Base-by-base conservation (phyloP, 495 filamentous ascomycete species). In the Darksidea phi region DNA sequence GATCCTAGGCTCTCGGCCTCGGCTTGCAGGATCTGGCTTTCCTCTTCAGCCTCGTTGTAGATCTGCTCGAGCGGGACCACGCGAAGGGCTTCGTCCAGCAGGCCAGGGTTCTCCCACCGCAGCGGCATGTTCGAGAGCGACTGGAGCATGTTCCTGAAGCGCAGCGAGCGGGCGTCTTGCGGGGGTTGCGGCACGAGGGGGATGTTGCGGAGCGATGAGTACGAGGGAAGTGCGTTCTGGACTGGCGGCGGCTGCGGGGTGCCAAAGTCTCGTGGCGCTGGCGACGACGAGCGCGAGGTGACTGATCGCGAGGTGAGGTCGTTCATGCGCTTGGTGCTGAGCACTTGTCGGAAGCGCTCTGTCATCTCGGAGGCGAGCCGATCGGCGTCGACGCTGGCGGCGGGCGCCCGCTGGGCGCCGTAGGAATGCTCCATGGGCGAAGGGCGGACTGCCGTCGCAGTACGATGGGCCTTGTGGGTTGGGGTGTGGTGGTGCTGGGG, bases 31-130 rank as follows among this genome's bases (percentile, higher is more conserved):
- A 97, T 85, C 66, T 96, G 87, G 54, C 81, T 84, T 71, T 97
- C 92, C 67, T 97, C 91, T 70, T 97, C 91, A 37, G 94, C 94
- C 69, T 97, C 91, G 48, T 86, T 81, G 73, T 97, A 97, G 68
- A 99, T 86, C 63, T 87, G 84, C 67, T 96, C 90, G n/a, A 97
- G 74, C 0, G 95, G 95, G 46, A 99, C 89, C 18, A 84, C 77
- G 41, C 85, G 80, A 15, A 99, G 76, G 5, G 94, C 95, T 73
- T 97, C 95, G 72, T 99, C 94, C 37, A 99, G 79, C 32, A 97
- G 79, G 36, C 94, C 95, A 0, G 95, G 94, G 71, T 99, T 97
- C 76, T 99, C 94, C 75, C 96, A 99, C 70, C 90, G 91, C 18
- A 84, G 88, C 11, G 94, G 94, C 24, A 88, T 94, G 25, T 84